Evolutionary conservation across 1,284 basidiomycete genomes (phyloP), one percentile per base, ranked within the genome.

Genomic region (Tilletia caries): DNA sequence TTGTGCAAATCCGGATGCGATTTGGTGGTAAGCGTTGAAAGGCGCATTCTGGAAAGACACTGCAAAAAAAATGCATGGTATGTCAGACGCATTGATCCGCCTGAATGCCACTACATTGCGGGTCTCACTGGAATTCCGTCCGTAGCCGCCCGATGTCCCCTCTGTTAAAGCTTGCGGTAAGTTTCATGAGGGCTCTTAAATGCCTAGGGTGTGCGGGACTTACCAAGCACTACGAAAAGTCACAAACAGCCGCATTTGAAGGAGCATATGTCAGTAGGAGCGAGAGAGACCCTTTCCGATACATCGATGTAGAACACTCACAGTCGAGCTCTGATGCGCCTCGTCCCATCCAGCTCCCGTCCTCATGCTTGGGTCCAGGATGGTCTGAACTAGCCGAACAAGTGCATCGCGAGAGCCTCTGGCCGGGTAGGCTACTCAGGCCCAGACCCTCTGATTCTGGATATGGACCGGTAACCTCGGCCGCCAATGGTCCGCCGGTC

Each of bases 351-450:
- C 87, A 91, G 1, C 89, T 88, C 20, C 92, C 92, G 74, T 89
- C 87, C 0, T 83, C 67, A 48, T 86, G 85, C 52, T 86, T 83
- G 15, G 92, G 92, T 0, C 92, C 92, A 0, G 92, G 93, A 81
- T 95, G 93, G 0, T 90, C 90, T 72, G 91, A 89, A 25, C 88
- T 88, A 0, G 89, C 84, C 8, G 20, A 8, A 77, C 89, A 95
- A 0, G 92, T 93, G 77, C 92, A 83, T 58, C 85, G 68, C 44
- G 75, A 75, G 1, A 95, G 85, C 34, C 91, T 87, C 82, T 95
- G 92, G 6, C 92, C 93, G 1, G 37, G 37, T 41, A 41, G 37
- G 15, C 15, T 6, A 15, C 37, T 41, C 37, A 50, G 48, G 10
- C 20, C 48, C 6, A 25, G 48, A 6, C 48, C 48, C 18, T 50